A percentile compares a stretch with the other conserved stretches of the same genome.
Evolutionary conservation across 1,284 basidiomycete species (phyloP).

Genomic region (Fomes fomentarius): DNA sequence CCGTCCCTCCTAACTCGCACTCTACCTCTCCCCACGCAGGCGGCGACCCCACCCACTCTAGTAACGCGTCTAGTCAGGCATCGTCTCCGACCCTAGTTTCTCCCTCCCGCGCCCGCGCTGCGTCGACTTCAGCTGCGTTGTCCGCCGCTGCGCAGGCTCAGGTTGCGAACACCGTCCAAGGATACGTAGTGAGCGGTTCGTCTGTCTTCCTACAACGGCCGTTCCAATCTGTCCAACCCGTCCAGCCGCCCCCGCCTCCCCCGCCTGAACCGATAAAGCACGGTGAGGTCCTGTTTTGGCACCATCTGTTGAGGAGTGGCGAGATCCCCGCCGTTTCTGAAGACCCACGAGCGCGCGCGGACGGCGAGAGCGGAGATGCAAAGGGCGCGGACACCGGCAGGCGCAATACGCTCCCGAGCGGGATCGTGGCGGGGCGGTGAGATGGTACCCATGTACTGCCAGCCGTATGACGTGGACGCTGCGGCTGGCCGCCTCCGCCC

Average conservation of each 20-base stretch:
- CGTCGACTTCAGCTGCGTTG: conserved; percentile 27
- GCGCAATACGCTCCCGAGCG: conserved; percentile 9
- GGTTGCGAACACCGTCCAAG: conserved; percentile 1
- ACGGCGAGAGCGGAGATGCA: not conserved
- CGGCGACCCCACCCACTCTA: conserved; percentile 22
- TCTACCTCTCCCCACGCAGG: conserved; percentile 5
- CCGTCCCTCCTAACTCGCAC: conserved; percentile 25
- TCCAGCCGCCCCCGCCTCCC: conserved; percentile 8
- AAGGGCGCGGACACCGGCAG: not conserved
- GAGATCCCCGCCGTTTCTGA: conserved; percentile 72
- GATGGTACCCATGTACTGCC: no score
- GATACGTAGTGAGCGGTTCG: conserved; percentile 4
- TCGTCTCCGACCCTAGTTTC: conserved; percentile 2
- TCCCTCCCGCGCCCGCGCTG: conserved; percentile 25
- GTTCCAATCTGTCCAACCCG: conserved; percentile 4
- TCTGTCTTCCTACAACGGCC: conserved; percentile 13
- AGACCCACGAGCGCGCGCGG: conserved; percentile 43
- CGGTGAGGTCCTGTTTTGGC: conserved; percentile 80
- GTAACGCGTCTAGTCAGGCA: conserved; percentile 34
- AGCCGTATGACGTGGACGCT: no score
- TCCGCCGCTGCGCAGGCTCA: conserved; percentile 19
- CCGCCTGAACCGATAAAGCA: conserved; percentile 43
- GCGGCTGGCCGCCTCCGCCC: not conserved
- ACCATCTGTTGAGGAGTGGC: conserved; percentile 72
- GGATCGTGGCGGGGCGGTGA: conserved; percentile 17